phyloP scores from a whole-genome alignment of 2,329 filamentous ascomycete species.

The Cryphonectria parasitica region DNA sequence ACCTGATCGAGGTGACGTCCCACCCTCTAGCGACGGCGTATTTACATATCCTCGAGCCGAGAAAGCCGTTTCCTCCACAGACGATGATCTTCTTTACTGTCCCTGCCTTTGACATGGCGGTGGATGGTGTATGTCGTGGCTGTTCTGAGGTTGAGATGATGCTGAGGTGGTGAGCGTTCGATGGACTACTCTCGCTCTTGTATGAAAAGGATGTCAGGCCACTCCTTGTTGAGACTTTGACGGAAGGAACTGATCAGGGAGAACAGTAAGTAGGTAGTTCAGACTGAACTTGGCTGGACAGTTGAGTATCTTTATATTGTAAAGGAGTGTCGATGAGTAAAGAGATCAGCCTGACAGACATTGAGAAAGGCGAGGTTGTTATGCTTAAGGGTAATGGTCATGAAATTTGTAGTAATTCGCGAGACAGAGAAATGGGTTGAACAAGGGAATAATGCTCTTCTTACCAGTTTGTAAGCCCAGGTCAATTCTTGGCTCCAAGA shows the following conservation, averaged over 20 bases:
- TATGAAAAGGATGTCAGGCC: conserved; percentile 23
- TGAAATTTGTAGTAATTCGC: not conserved
- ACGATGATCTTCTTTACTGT: conserved; percentile 80
- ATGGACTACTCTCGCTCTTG: not conserved
- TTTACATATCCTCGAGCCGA: conserved; percentile 89
- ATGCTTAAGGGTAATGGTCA: conserved; percentile 11
- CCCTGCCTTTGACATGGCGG: conserved; percentile 50
- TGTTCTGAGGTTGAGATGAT: not conserved
- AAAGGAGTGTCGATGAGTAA: not conserved
- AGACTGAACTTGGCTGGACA: not conserved
- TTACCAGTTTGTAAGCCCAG: not conserved
- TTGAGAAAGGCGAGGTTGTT: not conserved
- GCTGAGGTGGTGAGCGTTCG: not conserved
- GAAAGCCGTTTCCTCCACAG: conserved; percentile 90
- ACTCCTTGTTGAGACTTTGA: not conserved
- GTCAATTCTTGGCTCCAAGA: not conserved
- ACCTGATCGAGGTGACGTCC: conserved; percentile 93
- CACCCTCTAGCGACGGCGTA: conserved; percentile 83
- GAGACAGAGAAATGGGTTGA: not conserved
- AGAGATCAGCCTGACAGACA: not conserved
- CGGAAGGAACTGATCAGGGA: not conserved
- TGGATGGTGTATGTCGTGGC: conserved; percentile 10
- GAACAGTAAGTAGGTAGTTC: not conserved
- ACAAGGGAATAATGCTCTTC: not conserved
- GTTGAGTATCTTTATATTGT: not conserved